Percentiles rank a stretch among this genome's conserved stretches.
Conservation (phyloP, 1,284 basidiomycete genomes). For the Sphagnurus paluster region DNA sequence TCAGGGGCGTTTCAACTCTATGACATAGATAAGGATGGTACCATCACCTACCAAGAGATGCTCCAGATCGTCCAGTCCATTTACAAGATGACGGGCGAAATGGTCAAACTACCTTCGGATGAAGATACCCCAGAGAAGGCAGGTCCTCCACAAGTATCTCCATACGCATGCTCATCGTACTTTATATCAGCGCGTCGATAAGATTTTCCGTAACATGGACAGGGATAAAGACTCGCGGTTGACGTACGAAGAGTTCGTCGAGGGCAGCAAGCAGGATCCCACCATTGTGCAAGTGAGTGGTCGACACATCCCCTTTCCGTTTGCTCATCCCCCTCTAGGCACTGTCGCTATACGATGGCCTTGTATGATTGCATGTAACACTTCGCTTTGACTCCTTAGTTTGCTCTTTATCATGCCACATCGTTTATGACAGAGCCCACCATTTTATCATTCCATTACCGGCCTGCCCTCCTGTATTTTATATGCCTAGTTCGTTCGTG, state of each 20-base stretch:
- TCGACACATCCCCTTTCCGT: constrained; percentile 15
- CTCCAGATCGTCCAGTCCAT: constrained; percentile 94
- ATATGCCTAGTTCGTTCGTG: no score
- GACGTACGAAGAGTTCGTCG: constrained; percentile 94
- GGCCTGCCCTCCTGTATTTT: no score
- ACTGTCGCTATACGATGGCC: constrained; percentile 75
- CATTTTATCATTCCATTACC: no score
- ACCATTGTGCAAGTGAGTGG: constrained; percentile 89
- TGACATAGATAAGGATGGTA: constrained; percentile 97
- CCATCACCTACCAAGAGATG: constrained; percentile 98
- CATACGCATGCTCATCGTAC: no score
- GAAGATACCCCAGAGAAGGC: constrained; percentile 99
- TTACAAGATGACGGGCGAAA: constrained; percentile 99
- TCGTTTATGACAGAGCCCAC: no score
- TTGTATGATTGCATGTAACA: constrained; percentile 53
- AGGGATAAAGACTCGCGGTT: constrained; percentile 86
- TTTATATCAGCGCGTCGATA: constrained; percentile 96
- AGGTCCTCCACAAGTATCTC: constrained; percentile 14
- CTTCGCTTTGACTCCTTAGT: no score
- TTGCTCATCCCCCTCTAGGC: constrained; percentile 45
- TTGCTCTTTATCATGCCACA: no score
- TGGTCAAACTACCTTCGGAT: constrained; percentile 97
- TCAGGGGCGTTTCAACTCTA: constrained; percentile 99
- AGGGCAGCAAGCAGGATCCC: constrained; percentile 96
- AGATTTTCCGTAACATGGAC: constrained; percentile 95